These are phyloP conservation scores for Aspergillus saccharolyticus DNA, from an alignment of 495 filamentous ascomycete genomes.

Conservation along the genomic window DNA sequence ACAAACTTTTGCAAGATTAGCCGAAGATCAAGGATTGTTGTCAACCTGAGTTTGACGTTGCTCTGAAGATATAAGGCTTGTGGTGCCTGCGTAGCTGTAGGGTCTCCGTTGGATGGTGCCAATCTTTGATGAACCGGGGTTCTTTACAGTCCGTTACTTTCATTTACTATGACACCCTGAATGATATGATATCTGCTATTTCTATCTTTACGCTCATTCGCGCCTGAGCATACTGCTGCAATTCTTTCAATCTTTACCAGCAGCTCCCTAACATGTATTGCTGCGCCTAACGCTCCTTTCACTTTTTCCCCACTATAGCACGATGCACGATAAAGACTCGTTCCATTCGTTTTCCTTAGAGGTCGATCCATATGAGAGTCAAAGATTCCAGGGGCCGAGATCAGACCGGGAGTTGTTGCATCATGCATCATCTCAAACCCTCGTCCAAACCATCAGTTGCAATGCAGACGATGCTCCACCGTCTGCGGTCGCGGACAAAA, in stretches of 20 bases:
- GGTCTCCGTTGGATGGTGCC: background rate
- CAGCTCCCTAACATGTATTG: background rate
- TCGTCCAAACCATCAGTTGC: background rate
- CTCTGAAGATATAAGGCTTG: background rate
- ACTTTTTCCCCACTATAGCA: background rate
- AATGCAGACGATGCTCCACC: conserved; percentile 10
- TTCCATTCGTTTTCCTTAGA: background rate
- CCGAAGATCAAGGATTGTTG: background rate
- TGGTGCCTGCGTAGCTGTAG: background rate
- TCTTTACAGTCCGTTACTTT: background rate
- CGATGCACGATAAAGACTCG: background rate
- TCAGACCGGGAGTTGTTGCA: background rate
- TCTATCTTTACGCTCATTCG: background rate
- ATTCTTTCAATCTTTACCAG: background rate
- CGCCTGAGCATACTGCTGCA: background rate
- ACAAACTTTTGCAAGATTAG: background rate
- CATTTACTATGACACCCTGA: background rate
- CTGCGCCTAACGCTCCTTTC: background rate
- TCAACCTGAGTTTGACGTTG: background rate
- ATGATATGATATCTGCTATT: background rate
- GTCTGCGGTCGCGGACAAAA: conserved; percentile 9
- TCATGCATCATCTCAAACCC: background rate
- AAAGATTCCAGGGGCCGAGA: background rate
- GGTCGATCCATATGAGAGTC: background rate
- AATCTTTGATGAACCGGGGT: background rate